phyloP scores from a whole-genome alignment of 2,329 filamentous ascomycete genomes.

The Alternaria triticina region DNA sequence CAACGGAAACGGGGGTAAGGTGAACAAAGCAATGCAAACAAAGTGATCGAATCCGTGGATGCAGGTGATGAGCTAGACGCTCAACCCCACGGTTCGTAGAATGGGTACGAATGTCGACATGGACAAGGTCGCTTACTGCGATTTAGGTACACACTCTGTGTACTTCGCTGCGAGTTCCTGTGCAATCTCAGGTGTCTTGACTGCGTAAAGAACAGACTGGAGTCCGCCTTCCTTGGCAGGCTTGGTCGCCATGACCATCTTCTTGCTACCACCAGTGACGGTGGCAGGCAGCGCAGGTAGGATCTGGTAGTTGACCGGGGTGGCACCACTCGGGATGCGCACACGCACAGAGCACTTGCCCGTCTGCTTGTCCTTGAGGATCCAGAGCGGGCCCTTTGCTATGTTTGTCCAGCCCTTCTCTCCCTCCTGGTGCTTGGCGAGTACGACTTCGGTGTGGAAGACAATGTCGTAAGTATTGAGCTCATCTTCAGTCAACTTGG shows the following conservation, averaged over 20 bases:
- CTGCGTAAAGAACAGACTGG: constrained; percentile 28
- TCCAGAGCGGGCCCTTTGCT: constrained; percentile 43
- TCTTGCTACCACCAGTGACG: constrained; percentile 33
- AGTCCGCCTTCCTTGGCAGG: constrained; percentile 35
- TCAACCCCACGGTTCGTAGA: background rate
- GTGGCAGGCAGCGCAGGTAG: constrained; percentile 32
- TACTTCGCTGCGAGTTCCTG: constrained; percentile 39
- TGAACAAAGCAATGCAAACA: background rate
- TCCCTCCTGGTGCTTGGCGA: constrained; percentile 36
- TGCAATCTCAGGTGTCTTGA: constrained; percentile 39
- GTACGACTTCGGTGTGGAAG: constrained; percentile 37
- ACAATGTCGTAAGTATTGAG: constrained; percentile 38
- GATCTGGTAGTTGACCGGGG: constrained; percentile 42
- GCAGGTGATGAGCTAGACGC: background rate
- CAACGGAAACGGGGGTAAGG: background rate
- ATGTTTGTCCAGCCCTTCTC: constrained; percentile 41
- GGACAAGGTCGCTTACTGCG: constrained; percentile 12
- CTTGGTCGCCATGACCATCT: constrained; percentile 36
- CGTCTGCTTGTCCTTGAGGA: constrained; percentile 45
- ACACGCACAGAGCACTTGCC: constrained; percentile 43
- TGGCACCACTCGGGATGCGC: constrained; percentile 40
- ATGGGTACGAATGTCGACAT: background rate
- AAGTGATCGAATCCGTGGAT: background rate
- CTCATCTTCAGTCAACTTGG: constrained; percentile 43
- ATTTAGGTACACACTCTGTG: constrained; percentile 32